A percentile compares a stretch with the other conserved stretches of the same genome.
These are phyloP conservation scores for Bipolaris bicolor DNA, from an alignment of 2,329 filamentous ascomycete species.

Conservation along the genomic window DNA sequence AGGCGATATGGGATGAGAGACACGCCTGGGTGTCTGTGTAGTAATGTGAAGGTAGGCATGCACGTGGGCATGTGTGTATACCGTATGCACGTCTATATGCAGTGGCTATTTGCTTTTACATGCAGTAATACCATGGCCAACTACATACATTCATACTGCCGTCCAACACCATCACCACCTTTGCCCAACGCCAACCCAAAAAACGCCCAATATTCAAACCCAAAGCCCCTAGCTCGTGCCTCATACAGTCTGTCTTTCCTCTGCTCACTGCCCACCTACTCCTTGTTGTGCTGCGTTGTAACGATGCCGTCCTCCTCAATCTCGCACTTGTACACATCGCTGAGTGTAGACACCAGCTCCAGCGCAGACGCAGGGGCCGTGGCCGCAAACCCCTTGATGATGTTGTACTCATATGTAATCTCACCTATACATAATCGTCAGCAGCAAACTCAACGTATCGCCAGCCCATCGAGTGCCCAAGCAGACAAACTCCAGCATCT, in stretches of 20 bases:
- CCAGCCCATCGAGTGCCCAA: too few relatives aligned
- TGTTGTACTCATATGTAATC: constrained; percentile 75
- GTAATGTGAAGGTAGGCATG: too few relatives aligned
- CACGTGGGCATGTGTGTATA: too few relatives aligned
- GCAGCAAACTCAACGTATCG: too few relatives aligned
- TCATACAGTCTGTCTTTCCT: not conserved
- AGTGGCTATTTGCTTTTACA: too few relatives aligned
- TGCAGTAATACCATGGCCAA: too few relatives aligned
- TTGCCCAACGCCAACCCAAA: not conserved
- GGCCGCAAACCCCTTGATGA: constrained; percentile 75
- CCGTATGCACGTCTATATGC: too few relatives aligned
- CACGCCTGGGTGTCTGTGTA: not conserved
- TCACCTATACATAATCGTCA: not conserved
- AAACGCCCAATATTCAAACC: not conserved
- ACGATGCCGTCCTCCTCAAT: constrained; percentile 82
- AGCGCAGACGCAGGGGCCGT: constrained; percentile 73
- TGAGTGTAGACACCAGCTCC: constrained; percentile 68
- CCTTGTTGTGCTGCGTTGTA: constrained; percentile 43
- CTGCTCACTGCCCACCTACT: not conserved
- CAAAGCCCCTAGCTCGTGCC: not conserved
- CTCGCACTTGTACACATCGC: constrained; percentile 64
- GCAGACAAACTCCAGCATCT: too few relatives aligned
- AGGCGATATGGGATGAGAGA: too few relatives aligned
- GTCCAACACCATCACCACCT: not conserved
- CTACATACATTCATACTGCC: too few relatives aligned